Percentiles rank a stretch among this genome's conserved stretches.
phyloP scores from a whole-genome alignment of 306 rosid species.

The Quercus engelmannii region DNA sequence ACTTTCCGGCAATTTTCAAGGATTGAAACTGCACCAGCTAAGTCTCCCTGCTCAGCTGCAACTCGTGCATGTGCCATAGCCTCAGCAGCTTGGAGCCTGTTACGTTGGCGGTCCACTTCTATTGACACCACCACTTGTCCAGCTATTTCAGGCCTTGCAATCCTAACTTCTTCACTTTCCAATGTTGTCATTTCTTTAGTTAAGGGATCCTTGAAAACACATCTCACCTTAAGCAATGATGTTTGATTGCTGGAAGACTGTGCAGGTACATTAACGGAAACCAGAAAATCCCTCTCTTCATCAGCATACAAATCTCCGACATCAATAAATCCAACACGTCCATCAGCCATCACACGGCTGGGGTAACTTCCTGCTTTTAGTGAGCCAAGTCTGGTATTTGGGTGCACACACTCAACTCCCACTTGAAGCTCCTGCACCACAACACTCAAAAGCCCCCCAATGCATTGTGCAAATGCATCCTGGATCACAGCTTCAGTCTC shows the following conservation, averaged over 20 bases:
- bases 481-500: conserved; percentile 91
- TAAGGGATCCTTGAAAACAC: conserved; percentile 75
- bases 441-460: conserved; percentile 93
- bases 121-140: conserved; percentile 62
- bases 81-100: conserved; percentile 90
- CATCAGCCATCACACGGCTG: conserved; percentile 53
- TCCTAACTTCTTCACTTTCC: conserved; percentile 70
- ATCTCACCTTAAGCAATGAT: conserved; percentile 70
- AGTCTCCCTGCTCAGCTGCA: conserved; percentile 84
- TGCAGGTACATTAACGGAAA: conserved; percentile 68
- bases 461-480: conserved; percentile 99
- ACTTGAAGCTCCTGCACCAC: conserved; percentile 89
- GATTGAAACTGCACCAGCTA: conserved; percentile 57
- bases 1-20: conserved; percentile 76
- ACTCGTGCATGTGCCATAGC: conserved; percentile 80
- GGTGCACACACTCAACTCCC: conserved; percentile 62
- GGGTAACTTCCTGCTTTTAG: conserved; percentile 91
- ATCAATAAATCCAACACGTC: conserved; percentile 59
- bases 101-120: conserved; percentile 89
- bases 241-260: conserved; percentile 46
- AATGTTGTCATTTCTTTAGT: conserved; percentile 53
- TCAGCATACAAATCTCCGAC: conserved; percentile 94
- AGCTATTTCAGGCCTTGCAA: conserved; percentile 54
- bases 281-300: conserved; percentile 95
- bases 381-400: conserved; percentile 43